Base-by-base conservation (phyloP, 345 rosid genomes). In the Salix brachista region DNA sequence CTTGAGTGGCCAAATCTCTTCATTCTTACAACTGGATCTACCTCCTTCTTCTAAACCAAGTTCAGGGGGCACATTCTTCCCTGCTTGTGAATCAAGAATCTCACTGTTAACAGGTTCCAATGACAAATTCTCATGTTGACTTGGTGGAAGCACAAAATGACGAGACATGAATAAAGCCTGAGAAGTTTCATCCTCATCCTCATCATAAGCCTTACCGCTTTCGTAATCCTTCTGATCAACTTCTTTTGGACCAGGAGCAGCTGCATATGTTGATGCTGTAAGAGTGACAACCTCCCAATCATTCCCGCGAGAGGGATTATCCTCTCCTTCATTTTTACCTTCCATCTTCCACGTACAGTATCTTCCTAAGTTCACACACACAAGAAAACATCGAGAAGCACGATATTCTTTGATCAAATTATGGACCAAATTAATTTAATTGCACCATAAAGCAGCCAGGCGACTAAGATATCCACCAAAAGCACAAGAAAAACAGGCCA, bases 241-340 rank as follows among this genome's bases (percentile, higher is more conserved):
- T 50, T 86, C 88, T 60, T 74, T 70, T 0, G 98, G 91, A 86
- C 97, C 89, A 61, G 98, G 94, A 82, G 96, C 82, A 78, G 98
- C 97, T 80, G 93, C 96, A 78, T 96, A 96, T 28, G 98, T 80
- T 13, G 99, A 96, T 71, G 97, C 96, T 34, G 99, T 92, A 28
- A 96, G 92, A 2, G 96, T 89, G 10, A 96, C 96, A 23, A 96
- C 97, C 86, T 96, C 99, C 98, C 98, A 96, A 72, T 94, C 98
- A 67, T 86, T 89, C 74, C 94, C 95, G 26, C 88, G 92, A 3
- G 85, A 34, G 25, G 50, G 71, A 74, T 78, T 84, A 68, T 78
- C 91, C 71, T 83, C 87, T 64, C 71, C 80, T 68, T 68, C 91
- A 67, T 82, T 88, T 61, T 88, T 89, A 75, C 81, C 82, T 4